A percentile compares a stretch with the other conserved stretches of the same genome.
These are phyloP conservation scores for Botrytis aclada DNA, from an alignment of 2,329 filamentous ascomycete genomes.

Conservation along the genomic window DNA sequence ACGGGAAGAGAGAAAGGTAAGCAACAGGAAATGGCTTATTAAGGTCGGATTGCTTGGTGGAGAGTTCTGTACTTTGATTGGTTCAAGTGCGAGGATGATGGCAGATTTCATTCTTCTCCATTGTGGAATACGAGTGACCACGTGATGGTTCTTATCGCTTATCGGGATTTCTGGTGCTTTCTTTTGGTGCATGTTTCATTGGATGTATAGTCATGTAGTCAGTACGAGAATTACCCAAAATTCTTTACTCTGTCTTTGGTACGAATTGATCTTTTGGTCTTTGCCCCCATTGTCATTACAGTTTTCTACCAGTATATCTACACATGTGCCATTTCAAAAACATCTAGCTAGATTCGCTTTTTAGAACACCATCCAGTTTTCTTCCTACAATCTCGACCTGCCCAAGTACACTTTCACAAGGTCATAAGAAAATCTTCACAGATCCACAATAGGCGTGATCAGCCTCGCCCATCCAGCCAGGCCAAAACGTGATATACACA, in stretches of 20 bases:
- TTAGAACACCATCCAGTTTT: background rate
- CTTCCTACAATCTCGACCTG: background rate
- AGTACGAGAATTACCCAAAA: background rate
- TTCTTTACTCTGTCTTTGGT: background rate
- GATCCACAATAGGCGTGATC: background rate
- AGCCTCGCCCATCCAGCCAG: background rate
- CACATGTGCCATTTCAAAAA: background rate
- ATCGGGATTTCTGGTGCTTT: background rate
- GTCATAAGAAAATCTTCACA: background rate
- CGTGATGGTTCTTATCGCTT: background rate
- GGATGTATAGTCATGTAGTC: background rate
- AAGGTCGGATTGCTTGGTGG: background rate
- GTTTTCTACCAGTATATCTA: background rate
- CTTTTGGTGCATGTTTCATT: background rate
- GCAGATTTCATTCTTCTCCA: background rate
- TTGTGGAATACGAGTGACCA: background rate
- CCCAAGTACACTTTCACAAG: background rate
- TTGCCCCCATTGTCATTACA: background rate
- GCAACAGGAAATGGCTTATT: background rate
- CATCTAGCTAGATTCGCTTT: background rate
- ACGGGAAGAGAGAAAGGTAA: background rate
- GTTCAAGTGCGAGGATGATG: background rate
- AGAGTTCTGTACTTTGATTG: background rate
- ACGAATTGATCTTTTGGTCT: background rate
- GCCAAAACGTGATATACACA: slow-evolving; percentile 11